A percentile compares a stretch with the other conserved stretches of the same genome.
phyloP scores from a whole-genome alignment of 257 asterid genomes.

The Echites panduratus region DNA sequence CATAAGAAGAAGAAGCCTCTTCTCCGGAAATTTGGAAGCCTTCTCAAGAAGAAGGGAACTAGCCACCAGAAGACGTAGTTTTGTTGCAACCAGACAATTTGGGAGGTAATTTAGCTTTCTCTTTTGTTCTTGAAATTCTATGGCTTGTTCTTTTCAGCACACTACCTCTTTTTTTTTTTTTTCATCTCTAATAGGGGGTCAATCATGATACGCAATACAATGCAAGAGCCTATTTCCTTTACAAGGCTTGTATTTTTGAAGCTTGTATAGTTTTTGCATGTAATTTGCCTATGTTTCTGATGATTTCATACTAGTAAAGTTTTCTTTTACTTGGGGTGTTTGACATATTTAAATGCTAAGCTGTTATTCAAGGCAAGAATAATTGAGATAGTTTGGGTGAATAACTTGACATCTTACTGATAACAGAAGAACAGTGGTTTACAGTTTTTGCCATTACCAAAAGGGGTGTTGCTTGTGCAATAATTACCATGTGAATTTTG shows the following conservation, averaged over 20 bases:
- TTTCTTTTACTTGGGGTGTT: background rate
- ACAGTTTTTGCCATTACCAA: background rate
- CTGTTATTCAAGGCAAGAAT: background rate
- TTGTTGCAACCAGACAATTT: background rate
- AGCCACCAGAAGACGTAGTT: conserved; percentile 47
- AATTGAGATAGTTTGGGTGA: background rate
- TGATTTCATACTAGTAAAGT: background rate
- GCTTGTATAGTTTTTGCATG: background rate
- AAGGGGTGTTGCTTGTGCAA: background rate
- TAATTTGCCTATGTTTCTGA: too few relatives aligned
- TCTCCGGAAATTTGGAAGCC: conserved; percentile 75
- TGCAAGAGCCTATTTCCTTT: background rate
- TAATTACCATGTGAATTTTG: background rate
- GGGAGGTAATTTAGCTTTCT: background rate
- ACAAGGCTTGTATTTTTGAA: background rate
- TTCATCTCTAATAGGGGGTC: background rate
- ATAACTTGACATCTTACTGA: background rate
- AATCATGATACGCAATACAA: background rate
- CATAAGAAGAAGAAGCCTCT: conserved; percentile 87
- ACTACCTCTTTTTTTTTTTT: background rate
- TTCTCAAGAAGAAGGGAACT: conserved; percentile 76
- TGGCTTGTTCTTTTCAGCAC: background rate
- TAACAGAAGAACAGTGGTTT: background rate
- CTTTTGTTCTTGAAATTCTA: conserved; percentile 5
- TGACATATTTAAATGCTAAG: background rate